phyloP scores from a whole-genome alignment of 441 rosid genomes.

The Arabidopsis hybrid region DNA sequence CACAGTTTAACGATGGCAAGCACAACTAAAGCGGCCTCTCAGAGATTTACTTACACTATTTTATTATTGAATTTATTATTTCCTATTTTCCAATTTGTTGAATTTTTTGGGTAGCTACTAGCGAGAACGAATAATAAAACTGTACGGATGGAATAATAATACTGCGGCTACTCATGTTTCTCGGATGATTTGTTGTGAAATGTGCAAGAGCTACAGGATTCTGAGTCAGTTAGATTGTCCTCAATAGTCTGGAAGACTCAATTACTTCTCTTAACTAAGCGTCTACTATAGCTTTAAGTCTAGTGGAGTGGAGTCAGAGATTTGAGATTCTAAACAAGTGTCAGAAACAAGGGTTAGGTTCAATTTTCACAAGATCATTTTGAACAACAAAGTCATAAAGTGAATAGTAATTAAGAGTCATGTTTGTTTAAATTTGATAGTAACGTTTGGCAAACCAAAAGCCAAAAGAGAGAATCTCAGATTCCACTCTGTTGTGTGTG shows the following conservation, averaged over 20 bases:
- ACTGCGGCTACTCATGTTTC: conserved; percentile 20
- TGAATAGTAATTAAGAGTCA: background rate
- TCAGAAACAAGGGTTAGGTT: background rate
- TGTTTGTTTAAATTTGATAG: background rate
- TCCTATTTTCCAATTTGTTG: conserved; percentile 25
- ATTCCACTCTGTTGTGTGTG: background rate
- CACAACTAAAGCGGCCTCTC: conserved; percentile 46
- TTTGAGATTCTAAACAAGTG: background rate
- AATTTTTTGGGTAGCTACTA: conserved; percentile 20
- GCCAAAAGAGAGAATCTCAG: background rate
- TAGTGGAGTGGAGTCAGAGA: background rate
- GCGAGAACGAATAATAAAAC: conserved; percentile 7
- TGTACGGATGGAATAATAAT: conserved; percentile 29
- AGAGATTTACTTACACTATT: background rate
- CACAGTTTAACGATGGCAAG: conserved; percentile 91
- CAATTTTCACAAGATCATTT: background rate
- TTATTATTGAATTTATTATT: conserved; percentile 32
- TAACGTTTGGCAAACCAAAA: background rate
- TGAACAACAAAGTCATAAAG: background rate
- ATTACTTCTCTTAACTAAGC: too few species aligned
- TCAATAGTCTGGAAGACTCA: background rate
- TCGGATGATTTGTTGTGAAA: background rate
- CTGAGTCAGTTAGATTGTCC: background rate
- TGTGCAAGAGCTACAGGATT: background rate
- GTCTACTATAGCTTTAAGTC: background rate